Evolutionary conservation across 1,284 basidiomycete genomes (phyloP), one percentile per base, ranked within the genome.

Genomic region (Marasmius oreades): DNA sequence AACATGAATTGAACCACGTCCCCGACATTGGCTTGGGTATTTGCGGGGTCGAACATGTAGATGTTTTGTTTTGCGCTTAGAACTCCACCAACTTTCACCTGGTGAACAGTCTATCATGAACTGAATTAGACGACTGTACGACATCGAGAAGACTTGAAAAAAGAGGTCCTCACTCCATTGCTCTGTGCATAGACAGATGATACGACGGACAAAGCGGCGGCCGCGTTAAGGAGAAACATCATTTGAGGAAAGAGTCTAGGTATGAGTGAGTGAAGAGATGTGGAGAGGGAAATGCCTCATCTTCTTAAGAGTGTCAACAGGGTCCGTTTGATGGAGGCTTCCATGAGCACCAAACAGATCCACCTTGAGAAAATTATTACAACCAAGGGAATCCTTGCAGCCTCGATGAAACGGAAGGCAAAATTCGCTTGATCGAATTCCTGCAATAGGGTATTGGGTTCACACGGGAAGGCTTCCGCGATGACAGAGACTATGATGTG

Each of bases 1-100:
- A 57, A 57, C 36, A 46, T 43, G 48, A 56, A 56, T 22, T 44
- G 46, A n/a, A 61, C 43, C 11, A 59, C 45, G 31, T 37, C 48
- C 11, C 55, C 57, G 20, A 46, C 51, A 5, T 18, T 46, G 6
- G 60, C 60, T 23, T 55, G 58, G 47, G 58, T 34, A 33, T 22
- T 50, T 12, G 2, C n/a, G 8, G 47, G 47, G 16, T 11, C 33
- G 47, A 50, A 50, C 47, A 50, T 50, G 16, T 31, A 50, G 47
- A 50, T 50, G 26, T 50, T 50, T 26, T 50, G 14, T 5, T 14
- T 14, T 2, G 16, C 14, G 12, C 26, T 5, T 20, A 6, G 10
- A 5, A 50, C 47, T 33, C 47, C 47, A 33, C 47, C 47, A 28
- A 50, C 47, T 2, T 28, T 33, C 6, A 50, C 47, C 14, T 28